phyloP scores from a whole-genome alignment of 768 basidiomycete species.

The Kwoniella dejecticola region DNA sequence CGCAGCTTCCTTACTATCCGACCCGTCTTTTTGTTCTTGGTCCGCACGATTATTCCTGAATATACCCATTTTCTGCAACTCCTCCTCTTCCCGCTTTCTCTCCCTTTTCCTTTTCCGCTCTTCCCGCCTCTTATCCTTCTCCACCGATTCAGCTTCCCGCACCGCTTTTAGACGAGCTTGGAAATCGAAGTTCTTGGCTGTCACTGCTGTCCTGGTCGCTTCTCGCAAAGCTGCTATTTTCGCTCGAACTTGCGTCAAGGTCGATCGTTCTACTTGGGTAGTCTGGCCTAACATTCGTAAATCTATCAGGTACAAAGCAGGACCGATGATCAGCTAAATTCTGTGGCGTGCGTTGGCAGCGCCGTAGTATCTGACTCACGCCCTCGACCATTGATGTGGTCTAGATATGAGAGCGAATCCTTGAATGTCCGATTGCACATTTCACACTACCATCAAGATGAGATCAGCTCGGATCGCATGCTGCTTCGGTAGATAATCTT shows the following conservation, averaged over 20 bases:
- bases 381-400: slow-evolving; percentile 90
- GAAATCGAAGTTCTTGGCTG: slow-evolving; percentile 92
- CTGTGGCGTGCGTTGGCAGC: no score
- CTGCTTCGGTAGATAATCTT: no score
- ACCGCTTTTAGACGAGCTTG: slow-evolving; percentile 82
- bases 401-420: slow-evolving; percentile 89
- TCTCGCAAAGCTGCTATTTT: slow-evolving; percentile 85
- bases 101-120: slow-evolving; percentile 70
- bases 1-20: background rate
- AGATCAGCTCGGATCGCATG: no score
- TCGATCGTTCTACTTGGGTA: slow-evolving; percentile 85
- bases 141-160: slow-evolving; percentile 68
- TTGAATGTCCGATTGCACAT: slow-evolving; percentile 88
- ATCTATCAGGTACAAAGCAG: slow-evolving; percentile 61
- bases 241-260: slow-evolving; percentile 85
- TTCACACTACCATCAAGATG: slow-evolving; percentile 63
- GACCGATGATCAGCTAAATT: no score
- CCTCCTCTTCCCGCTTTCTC: slow-evolving; percentile 67
- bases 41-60: slow-evolving; percentile 5
- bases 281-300: slow-evolving; percentile 92
- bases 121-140: slow-evolving; percentile 60
- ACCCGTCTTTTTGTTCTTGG: slow-evolving; percentile 2
- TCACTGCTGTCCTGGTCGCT: slow-evolving; percentile 77
- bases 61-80: slow-evolving; percentile 64
- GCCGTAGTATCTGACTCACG: no score